A percentile compares a stretch with the other conserved stretches of the same genome.
These are phyloP conservation scores for Lactuca sativa DNA, from an alignment of 129 eudicot genomes.

Conservation along the genomic window DNA sequence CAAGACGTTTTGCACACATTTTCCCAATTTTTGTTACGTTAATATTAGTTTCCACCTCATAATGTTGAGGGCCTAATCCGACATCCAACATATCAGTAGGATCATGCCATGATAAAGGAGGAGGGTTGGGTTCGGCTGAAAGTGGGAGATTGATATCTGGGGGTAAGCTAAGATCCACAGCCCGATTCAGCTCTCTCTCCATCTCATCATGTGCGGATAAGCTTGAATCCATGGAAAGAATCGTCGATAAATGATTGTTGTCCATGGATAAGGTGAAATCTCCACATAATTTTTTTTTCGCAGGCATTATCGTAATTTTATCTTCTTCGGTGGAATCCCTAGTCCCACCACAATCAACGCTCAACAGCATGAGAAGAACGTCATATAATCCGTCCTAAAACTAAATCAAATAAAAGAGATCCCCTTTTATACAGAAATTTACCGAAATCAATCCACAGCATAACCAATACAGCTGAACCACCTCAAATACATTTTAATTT, in stretches of 20 bases:
- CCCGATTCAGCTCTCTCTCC: slow-evolving; percentile 59
- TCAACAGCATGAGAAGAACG: slow-evolving; percentile 52
- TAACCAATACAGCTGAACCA: slow-evolving; percentile 29
- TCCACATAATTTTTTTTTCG: slow-evolving; percentile 54
- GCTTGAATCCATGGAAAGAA: slow-evolving; percentile 71
- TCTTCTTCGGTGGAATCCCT: slow-evolving; percentile 50
- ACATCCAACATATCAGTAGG: slow-evolving; percentile 58
- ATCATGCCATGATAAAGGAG: slow-evolving; percentile 60
- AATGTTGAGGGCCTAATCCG: slow-evolving; percentile 60
- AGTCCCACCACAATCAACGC: slow-evolving; percentile 54
- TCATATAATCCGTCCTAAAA: slow-evolving; percentile 35
- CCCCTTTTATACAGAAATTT: background rate
- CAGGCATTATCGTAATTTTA: slow-evolving; percentile 48
- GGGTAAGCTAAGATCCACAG: slow-evolving; percentile 42
- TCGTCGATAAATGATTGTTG: slow-evolving; percentile 54
- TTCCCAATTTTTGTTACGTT: slow-evolving; percentile 64
- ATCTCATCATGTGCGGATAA: slow-evolving; percentile 57
- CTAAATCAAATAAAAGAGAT: slow-evolving; percentile 26
- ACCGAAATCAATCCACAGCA: slow-evolving; percentile 34
- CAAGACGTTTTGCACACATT: slow-evolving; percentile 65
- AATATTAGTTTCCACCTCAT: slow-evolving; percentile 54
- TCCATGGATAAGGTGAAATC: slow-evolving; percentile 67
- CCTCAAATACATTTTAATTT: slow-evolving; percentile 21
- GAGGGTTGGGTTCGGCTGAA: slow-evolving; percentile 71
- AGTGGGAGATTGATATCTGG: slow-evolving; percentile 72